Percentiles rank a stretch among this genome's conserved stretches.
These are phyloP conservation scores for Spergularia marina DNA, from an alignment of 148 eudicot species.

Conservation along the genomic window DNA sequence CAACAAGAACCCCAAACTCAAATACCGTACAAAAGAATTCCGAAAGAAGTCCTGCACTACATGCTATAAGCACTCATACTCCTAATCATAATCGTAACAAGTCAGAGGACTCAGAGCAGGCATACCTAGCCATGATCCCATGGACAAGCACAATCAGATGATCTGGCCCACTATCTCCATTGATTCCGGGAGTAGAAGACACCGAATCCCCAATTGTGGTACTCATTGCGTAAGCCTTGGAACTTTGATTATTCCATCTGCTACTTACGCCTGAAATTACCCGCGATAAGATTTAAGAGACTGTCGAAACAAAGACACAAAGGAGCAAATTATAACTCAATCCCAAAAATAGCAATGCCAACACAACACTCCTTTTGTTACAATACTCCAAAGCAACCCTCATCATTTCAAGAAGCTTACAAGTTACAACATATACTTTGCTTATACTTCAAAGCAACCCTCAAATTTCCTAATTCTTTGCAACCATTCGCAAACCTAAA, in stretches of 20 bases:
- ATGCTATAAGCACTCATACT: no score
- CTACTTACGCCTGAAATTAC: conserved; percentile 48
- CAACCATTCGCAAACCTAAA: not conserved
- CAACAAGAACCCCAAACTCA: no score
- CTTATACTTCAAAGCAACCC: not conserved
- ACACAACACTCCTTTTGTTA: not conserved
- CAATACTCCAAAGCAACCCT: not conserved
- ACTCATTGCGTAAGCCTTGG: conserved; percentile 64
- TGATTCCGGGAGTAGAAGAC: conserved; percentile 33
- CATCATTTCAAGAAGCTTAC: not conserved
- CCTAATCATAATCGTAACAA: not conserved
- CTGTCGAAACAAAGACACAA: not conserved
- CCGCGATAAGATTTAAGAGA: conserved; percentile 5
- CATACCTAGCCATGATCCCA: conserved; percentile 91
- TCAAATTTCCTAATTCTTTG: not conserved
- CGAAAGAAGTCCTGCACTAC: no score
- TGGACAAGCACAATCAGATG: conserved; percentile 98
- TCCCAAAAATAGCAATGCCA: not conserved
- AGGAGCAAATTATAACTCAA: not conserved
- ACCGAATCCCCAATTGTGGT: conserved; percentile 44
- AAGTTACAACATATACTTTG: not conserved
- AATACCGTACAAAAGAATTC: no score
- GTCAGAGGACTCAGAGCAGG: conserved; percentile 6
- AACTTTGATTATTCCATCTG: conserved; percentile 37
- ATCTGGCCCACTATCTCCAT: conserved; percentile 56